Evolutionary conservation across 768 basidiomycete genomes (phyloP), one percentile per base, ranked within the genome.

Genomic region (Pleurotus cornucopiae): DNA sequence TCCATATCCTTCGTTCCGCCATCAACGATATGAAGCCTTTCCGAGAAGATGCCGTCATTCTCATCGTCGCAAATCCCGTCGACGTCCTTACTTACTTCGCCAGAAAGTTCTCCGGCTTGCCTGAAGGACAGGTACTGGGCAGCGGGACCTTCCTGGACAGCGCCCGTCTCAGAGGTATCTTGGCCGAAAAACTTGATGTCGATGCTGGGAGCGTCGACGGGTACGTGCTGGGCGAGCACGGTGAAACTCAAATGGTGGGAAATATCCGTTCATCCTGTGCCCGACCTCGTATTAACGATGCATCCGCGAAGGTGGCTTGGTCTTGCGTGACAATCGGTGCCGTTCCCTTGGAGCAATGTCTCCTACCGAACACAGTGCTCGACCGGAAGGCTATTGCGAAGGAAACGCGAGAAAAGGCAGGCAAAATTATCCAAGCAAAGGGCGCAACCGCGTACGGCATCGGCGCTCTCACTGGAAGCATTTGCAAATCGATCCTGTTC

Each of bases 401-500:
- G 40, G 16, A 23, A 21, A 53, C 59, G 5, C 49, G 49, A 30
- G 49, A 30, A 30, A 57, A 57, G 46, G 59, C 59, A 3, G 57
- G 57, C 26, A 54, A 51, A 12, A 60, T 60, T 38, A 60, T 60
- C 43, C 51, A 49, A 18, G 59, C 59, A 6, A 60, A 60, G 45
- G 59, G 59, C 46, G 59, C 59, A 7, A 60, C 59, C 6, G 49
- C 59, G 26, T 60, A 57, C 39, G 59, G 59, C 5, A 55, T 60
- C 25, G 59, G 51, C 26, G 30, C 56, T 21, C 49, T 60, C 25
- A 57, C 57, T 4, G 57, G 56, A 4, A 57, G 56, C 45, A 57
- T 60, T n/a, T 60, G 59, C 57, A 57, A 60, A 38, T 60, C 59
- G 9, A 60, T 60, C 23, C 25, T 60, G 16, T 60, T 60, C 56